Conservation (phyloP, 495 filamentous ascomycete species). For the Hypomontagnella monticulosa region DNA sequence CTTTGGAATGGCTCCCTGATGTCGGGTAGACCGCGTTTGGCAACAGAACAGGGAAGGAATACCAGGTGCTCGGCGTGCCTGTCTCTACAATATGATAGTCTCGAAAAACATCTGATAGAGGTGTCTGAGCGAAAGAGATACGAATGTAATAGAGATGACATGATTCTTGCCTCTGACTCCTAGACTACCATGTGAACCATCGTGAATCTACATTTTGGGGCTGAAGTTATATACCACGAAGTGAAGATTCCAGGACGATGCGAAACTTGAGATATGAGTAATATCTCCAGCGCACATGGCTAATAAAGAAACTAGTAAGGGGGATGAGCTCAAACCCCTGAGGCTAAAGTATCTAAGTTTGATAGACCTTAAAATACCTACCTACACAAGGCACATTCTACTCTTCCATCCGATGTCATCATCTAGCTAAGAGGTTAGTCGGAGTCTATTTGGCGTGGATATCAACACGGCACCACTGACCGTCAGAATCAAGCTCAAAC, state of each 20-base stretch:
- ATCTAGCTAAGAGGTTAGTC: no score
- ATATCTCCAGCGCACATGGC: neutral
- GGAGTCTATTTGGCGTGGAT: no score
- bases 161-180: neutral
- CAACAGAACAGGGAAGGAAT: constrained; percentile 9
- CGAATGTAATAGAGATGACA: constrained; percentile 7
- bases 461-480: no score
- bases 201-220: constrained; percentile 1
- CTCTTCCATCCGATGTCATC: no score
- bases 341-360: no score
- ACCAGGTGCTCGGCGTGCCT: constrained; percentile 23
- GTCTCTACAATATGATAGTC: constrained; percentile 25
- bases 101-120: constrained; percentile 18
- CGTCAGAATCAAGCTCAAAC: no score
- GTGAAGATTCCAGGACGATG: neutral
- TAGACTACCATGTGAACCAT: neutral
- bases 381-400: no score
- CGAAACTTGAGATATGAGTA: neutral
- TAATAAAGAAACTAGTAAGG: neutral
- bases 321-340: neutral
- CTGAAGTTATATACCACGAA: constrained; percentile 15
- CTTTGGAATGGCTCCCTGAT: constrained; percentile 32
- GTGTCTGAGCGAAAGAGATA: neutral
- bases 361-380: no score
- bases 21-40: constrained; percentile 46